Base-by-base conservation (phyloP, 176 grass and related monocot genomes). In the Oropetium thomaeum region DNA sequence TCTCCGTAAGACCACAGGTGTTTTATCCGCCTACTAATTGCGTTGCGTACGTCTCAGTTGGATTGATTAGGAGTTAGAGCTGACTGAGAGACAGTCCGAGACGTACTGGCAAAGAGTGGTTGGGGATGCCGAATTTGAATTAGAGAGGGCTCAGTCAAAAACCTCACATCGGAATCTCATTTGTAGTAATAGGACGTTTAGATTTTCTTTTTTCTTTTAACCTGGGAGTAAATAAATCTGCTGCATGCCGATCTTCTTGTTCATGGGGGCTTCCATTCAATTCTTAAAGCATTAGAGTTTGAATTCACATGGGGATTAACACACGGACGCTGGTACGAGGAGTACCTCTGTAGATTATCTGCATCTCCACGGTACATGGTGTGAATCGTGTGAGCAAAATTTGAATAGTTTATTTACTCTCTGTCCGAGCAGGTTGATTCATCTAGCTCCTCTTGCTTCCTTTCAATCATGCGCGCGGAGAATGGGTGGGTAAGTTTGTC, bases 181-280 rank as follows among this genome's bases (percentile, higher is more conserved):
- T n/a, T n/a, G n/a, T n/a, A n/a, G n/a, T n/a, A n/a, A n/a, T 64
- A 13, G 13, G 33, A 22, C 22, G 33, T 33, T 77, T 38, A 25
- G 19, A 55, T 13, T 45, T n/a, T n/a, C n/a, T n/a, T n/a, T n/a
- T n/a, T n/a, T n/a, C n/a, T n/a, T 77, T 37, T 63, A 52, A 71
- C 47, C 7, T 34, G 58, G 27, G 57, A 38, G 43, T 69, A 10
- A 71, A 23, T 8, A n/a, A n/a, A n/a, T n/a, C n/a, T n/a, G n/a
- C n/a, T n/a, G n/a, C n/a, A n/a, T n/a, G n/a, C n/a, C n/a, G n/a
- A n/a, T n/a, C n/a, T n/a, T n/a, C n/a, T n/a, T n/a, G n/a, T n/a
- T n/a, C n/a, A n/a, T n/a, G n/a, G n/a, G n/a, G n/a, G 32, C 8
- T 81, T 81, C 79, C 58, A 64, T 73, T 62, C 2, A 81, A 54